Conservation (phyloP, 306 rosid species). For the Mimosa bimucronata region DNA sequence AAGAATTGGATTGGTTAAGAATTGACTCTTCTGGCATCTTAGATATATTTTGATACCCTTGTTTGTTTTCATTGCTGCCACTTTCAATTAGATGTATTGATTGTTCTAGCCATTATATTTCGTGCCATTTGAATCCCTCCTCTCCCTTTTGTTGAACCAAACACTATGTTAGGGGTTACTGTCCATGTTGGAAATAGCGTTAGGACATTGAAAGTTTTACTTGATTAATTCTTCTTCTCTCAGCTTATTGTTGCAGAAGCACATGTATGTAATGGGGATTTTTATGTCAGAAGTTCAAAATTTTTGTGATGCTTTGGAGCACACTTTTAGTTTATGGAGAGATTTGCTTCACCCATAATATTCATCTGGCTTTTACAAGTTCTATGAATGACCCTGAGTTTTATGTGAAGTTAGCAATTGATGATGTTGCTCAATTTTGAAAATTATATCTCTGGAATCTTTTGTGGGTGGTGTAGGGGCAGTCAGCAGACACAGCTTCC, state of each 20-base stretch:
- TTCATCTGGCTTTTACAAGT: constrained; percentile 12
- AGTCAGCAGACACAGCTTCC: background rate
- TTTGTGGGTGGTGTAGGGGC: background rate
- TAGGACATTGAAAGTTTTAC: background rate
- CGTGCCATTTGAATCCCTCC: background rate
- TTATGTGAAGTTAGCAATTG: constrained; percentile 7
- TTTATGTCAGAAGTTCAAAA: background rate
- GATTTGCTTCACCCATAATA: background rate
- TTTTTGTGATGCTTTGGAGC: background rate
- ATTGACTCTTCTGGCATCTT: background rate
- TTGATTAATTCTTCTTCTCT: constrained; percentile 13
- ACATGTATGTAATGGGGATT: background rate
- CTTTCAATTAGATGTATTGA: background rate
- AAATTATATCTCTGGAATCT: background rate
- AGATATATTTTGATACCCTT: constrained; percentile 1
- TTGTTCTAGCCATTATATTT: constrained; percentile 17
- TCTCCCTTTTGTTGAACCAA: background rate
- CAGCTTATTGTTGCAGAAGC: background rate
- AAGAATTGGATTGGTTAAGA: background rate
- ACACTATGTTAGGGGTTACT: background rate
- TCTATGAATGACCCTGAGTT: constrained; percentile 10
- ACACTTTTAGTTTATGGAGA: background rate
- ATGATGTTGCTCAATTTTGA: constrained; percentile 3
- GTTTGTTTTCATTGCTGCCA: background rate
- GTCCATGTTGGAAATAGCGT: constrained; percentile 3